phyloP scores from a whole-genome alignment of 2,329 filamentous ascomycete species.

The Scolecobasidium constrictum region DNA sequence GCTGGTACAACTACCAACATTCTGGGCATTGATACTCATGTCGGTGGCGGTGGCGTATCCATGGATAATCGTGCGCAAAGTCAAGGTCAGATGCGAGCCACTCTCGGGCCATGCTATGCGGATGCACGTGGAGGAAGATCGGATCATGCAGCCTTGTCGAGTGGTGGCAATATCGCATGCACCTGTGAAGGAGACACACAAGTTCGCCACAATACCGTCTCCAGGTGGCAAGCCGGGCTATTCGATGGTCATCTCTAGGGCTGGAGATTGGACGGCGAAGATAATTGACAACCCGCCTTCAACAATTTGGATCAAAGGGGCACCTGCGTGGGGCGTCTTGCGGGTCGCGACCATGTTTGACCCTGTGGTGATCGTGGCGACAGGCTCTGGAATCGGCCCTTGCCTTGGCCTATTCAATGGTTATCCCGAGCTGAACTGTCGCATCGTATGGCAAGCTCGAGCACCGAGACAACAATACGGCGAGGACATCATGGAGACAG shows the following conservation, averaged over 20 bases:
- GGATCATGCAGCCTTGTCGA: conserved; percentile 44
- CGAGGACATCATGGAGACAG: conserved; percentile 10
- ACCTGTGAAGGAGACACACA: conserved; percentile 62
- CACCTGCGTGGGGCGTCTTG: conserved; percentile 56
- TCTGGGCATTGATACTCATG: conserved; percentile 57
- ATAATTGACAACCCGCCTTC: conserved; percentile 52
- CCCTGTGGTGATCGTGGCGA: conserved; percentile 55
- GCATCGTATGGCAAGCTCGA: conserved; percentile 12
- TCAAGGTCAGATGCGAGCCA: conserved; percentile 49
- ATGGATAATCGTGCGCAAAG: conserved; percentile 57
- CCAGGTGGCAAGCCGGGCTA: conserved; percentile 42
- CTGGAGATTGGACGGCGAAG: conserved; percentile 62
- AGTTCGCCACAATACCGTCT: conserved; percentile 63
- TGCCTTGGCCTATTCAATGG: conserved; percentile 13
- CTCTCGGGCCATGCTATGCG: conserved; percentile 60
- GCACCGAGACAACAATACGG: conserved; percentile 11
- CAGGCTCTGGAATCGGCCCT: conserved; percentile 41
- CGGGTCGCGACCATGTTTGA: conserved; percentile 56
- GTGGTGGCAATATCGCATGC: conserved; percentile 50
- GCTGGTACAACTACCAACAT: conserved; percentile 38
- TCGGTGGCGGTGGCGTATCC: conserved; percentile 56
- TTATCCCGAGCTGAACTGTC: conserved; percentile 5
- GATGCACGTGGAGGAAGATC: conserved; percentile 43
- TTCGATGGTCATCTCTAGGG: conserved; percentile 60
- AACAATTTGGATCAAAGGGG: conserved; percentile 56